These are phyloP conservation scores for Phaeophleospora eucalypticola DNA, from an alignment of 2,329 filamentous ascomycete genomes.

Conservation along the genomic window DNA sequence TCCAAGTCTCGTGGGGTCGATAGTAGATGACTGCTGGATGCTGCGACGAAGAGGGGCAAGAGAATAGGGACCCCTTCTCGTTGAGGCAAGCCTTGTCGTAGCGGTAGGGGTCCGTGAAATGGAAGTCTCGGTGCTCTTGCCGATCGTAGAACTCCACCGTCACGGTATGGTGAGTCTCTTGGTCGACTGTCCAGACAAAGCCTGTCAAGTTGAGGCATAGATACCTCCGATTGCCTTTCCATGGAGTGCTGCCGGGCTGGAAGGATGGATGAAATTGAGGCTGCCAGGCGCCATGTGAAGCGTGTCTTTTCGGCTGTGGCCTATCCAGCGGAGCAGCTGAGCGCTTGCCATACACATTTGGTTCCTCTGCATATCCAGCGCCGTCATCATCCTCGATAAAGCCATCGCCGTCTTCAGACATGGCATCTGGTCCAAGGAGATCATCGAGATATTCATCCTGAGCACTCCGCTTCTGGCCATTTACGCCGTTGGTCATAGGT, in stretches of 20 bases:
- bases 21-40: slow-evolving; percentile 87
- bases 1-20: slow-evolving; percentile 95
- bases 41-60: slow-evolving; percentile 63
- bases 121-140: slow-evolving; percentile 86
- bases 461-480: slow-evolving; percentile 52
- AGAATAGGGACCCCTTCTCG: slow-evolving; percentile 80
- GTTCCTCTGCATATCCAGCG: slow-evolving; percentile 72
- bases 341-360: slow-evolving; percentile 62
- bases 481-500: slow-evolving; percentile 53
- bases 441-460: slow-evolving; percentile 72
- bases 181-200: slow-evolving; percentile 94
- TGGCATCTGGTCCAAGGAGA: slow-evolving; percentile 63
- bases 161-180: slow-evolving; percentile 82
- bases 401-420: slow-evolving; percentile 62
- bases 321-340: slow-evolving; percentile 37
- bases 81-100: slow-evolving; percentile 94
- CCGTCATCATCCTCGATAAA: slow-evolving; percentile 96
- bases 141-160: slow-evolving; percentile 98
- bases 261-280: slow-evolving; percentile 78
- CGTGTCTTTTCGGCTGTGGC: slow-evolving; percentile 50
- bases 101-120: slow-evolving; percentile 92
- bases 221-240: slow-evolving; percentile 91
- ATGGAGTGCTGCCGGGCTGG: slow-evolving; percentile 91
- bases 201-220: slow-evolving; percentile 89
- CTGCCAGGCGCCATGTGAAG: slow-evolving; percentile 46